Conservation (phyloP, 148 eudicot species). For the Suaeda aralocaspica region DNA sequence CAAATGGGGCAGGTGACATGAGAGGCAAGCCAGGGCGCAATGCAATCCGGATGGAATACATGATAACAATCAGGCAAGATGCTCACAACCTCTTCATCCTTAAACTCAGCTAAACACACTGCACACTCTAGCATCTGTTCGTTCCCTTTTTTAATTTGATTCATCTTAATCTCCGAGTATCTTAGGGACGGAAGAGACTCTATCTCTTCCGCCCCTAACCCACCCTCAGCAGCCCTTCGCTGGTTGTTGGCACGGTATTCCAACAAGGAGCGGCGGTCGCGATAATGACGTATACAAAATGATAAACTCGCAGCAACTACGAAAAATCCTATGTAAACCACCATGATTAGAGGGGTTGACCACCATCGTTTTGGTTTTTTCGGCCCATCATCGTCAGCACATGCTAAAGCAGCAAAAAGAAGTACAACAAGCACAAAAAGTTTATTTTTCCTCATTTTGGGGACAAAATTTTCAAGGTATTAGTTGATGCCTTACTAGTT, state of each 20-base stretch:
- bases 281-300: conserved; percentile 17
- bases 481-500: no score
- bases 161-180: conserved; percentile 38
- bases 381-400: not conserved
- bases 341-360: conserved; percentile 20
- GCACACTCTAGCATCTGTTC: conserved; percentile 38
- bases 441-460: not conserved
- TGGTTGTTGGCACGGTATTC: not conserved
- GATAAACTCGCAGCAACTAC: conserved; percentile 8
- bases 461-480: no score
- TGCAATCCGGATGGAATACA: conserved; percentile 45
- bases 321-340: conserved; percentile 12
- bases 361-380: conserved; percentile 1
- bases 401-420: not conserved
- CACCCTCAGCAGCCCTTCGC: conserved; percentile 9
- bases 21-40: conserved; percentile 40
- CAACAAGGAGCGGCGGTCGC: not conserved
- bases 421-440: not conserved
- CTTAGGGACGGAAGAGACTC: conserved; percentile 35
- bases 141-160: conserved; percentile 24
- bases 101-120: conserved; percentile 44
- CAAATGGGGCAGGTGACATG: conserved; percentile 53
- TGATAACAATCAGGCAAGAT: conserved; percentile 41
- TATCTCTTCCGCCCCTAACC: conserved; percentile 29
- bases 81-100: conserved; percentile 32